A percentile compares a stretch with the other conserved stretches of the same genome.
Conservation (phyloP, 2,329 filamentous ascomycete genomes). For the Clonostachys byssicola region DNA sequence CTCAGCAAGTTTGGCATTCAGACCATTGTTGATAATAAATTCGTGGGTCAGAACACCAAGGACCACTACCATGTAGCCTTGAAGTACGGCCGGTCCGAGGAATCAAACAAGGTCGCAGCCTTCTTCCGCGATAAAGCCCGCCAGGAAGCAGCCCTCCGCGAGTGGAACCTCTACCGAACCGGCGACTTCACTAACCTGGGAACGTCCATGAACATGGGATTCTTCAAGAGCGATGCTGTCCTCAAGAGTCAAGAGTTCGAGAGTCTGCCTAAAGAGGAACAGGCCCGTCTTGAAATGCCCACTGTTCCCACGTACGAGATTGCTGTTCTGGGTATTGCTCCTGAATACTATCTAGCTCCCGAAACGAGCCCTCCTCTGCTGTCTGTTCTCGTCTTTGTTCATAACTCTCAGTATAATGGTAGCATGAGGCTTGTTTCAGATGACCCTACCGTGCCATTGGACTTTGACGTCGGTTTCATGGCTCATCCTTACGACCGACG, state of each 20-base stretch:
- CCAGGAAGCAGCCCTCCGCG: slow-evolving; percentile 37
- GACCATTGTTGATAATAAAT: slow-evolving; percentile 50
- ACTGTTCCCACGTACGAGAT: slow-evolving; percentile 57
- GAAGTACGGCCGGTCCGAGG: slow-evolving; percentile 30
- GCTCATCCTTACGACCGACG: slow-evolving; percentile 49
- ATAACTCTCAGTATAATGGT: slow-evolving; percentile 50
- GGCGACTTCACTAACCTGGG: slow-evolving; percentile 32
- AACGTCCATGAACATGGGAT: slow-evolving; percentile 33
- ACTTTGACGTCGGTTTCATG: slow-evolving; percentile 49
- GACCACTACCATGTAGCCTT: slow-evolving; percentile 46
- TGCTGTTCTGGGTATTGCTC: slow-evolving; percentile 39
- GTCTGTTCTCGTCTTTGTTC: slow-evolving; percentile 38
- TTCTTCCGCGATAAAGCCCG: slow-evolving; percentile 37
- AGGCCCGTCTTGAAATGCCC: slow-evolving; percentile 36
- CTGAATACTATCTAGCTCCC: slow-evolving; percentile 32
- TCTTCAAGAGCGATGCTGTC: slow-evolving; percentile 35
- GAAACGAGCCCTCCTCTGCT: slow-evolving; percentile 29
- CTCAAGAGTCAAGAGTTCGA: slow-evolving; percentile 40
- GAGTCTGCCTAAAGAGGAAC: slow-evolving; percentile 34
- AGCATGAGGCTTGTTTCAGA: slow-evolving; percentile 46
- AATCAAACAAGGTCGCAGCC: slow-evolving; percentile 32
- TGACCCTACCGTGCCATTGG: slow-evolving; percentile 42
- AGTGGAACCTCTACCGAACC: slow-evolving; percentile 39
- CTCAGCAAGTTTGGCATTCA: slow-evolving; percentile 47
- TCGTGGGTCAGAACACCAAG: slow-evolving; percentile 56